Base-by-base conservation (phyloP, 352 stramenopile genomes). In the Pythium phragmitis region DNA sequence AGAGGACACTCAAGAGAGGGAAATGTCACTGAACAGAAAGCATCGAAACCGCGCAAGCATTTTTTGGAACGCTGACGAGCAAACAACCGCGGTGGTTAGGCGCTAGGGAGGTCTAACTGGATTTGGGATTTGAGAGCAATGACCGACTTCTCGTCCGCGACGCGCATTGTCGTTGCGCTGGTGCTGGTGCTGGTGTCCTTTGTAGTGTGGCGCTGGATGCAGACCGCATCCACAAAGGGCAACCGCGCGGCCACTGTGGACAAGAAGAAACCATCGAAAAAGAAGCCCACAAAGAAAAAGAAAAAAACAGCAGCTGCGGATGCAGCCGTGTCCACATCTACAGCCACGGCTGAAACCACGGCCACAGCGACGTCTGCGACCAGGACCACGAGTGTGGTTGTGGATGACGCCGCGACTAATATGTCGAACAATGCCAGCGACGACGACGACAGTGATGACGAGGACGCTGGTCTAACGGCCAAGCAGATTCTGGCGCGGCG, bases 401-500 rank as follows among this genome's bases (percentile, higher is more conserved):
- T 55, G 28, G 28, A 39, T 39, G 28, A 30, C 26, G 26, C 17
- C 41, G 47, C 57, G 26, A 56, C 52, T 11, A 67, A 50, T 21
- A 5, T 5, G 26, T 3, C 26, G 26, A 30, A 3, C 36, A 55
- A 34, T 6, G 28, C 30, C 9, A 54, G 43, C 19, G 63, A 69
- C 51, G 68, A 76, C 16, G 76, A 88, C 21, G 68, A 69, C 23
- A 72, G 67, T 49, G 75, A 78, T 47, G 77, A 79, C 37, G 74
- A 75, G 39, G 81, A 92, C 54, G 79, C 85, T 37, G 79, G 77
- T 7, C 76, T 80, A 7, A 76, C 71, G 17, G 85, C 78, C n/a
- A 70, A 69, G n/a, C 67, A 94, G 73, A 65, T 91, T 37, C 53
- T 94, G 41, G 67, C 81, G 12, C 76, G 72, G 11, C 77, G 80